Evolutionary conservation across 164 flowering plant species (phyloP), one percentile per base, ranked within the genome.

Genomic region (Umbellularia californica): DNA sequence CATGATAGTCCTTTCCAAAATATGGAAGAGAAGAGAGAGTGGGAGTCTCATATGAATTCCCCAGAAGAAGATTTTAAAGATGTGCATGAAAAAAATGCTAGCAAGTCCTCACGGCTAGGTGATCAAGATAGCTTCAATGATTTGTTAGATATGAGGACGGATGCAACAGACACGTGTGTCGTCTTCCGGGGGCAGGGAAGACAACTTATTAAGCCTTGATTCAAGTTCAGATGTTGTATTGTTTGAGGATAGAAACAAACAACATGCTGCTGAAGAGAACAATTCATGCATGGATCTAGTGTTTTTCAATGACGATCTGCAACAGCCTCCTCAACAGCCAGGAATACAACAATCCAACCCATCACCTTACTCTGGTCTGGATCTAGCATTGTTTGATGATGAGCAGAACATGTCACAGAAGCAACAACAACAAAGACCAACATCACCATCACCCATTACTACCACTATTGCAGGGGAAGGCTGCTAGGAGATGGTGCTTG

Each of bases 401-500:
- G 27, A 62, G 68, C 62, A 50, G 35, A 50, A 35, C 14, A 50
- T 69, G 13, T 28, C n/a, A 27, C 52, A 73, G 20, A 13, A 55
- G n/a, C 15, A 62, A 19, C 22, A 33, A n/a, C 65, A 55, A 55
- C 5, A 3, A 55, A 55, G 5, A 17, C 60, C 60, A 41, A 41
- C 24, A 64, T 1, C 69, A 70, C 24, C 51, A 62, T 9, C 68
- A 74, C 4, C 52, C 75, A 1, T 75, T 22, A 1, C 69, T 22
- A 1, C 71, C 73, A 2, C 66, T 69, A 2, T 75, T 62, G 33
- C 23, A 55, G n/a, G 20, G 72, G 50, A 20, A 65, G 58, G 66
- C 70, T 76, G 79, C 28, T 92, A 91, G 97, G 91, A 88, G 82
- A 70, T 81, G 50, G 88, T 77, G 52, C 75, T 90, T 55, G 78